phyloP scores from a whole-genome alignment of 495 filamentous ascomycete species.

The Aspergillus ellipticus region DNA sequence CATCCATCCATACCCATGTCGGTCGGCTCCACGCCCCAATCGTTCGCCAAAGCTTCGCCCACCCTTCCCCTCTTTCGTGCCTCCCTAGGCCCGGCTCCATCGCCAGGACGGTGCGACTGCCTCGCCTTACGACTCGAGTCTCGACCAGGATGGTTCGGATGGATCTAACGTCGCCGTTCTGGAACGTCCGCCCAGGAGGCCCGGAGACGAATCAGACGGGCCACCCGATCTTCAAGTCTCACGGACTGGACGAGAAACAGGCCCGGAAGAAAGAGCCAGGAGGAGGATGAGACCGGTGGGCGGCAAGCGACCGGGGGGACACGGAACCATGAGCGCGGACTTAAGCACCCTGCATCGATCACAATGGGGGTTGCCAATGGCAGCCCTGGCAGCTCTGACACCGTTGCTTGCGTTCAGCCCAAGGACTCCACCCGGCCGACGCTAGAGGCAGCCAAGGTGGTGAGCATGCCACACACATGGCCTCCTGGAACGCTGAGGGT shows the following conservation, averaged over 20 bases:
- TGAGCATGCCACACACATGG: conserved; percentile 17
- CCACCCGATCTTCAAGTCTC: not conserved
- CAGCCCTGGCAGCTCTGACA: conserved; percentile 13
- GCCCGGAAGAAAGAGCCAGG: not conserved
- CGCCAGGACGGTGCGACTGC: not conserved
- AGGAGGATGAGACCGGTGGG: conserved; percentile 11
- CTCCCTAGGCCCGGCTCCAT: not conserved
- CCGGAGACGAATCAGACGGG: not conserved
- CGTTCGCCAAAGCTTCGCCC: conserved; percentile 17
- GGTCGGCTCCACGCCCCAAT: conserved; percentile 9
- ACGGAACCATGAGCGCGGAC: conserved; percentile 16
- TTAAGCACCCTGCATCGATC: conserved; percentile 41
- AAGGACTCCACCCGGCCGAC: conserved; percentile 15
- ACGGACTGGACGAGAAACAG: not conserved
- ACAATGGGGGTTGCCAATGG: conserved; percentile 23
- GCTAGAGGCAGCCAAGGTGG: conserved; percentile 18
- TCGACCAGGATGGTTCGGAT: not conserved
- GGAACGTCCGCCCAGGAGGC: not conserved
- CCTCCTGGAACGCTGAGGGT: not conserved
- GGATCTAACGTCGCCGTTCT: not conserved
- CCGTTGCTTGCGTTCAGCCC: conserved; percentile 23
- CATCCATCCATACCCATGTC: not conserved
- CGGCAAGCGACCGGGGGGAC: conserved; percentile 15
- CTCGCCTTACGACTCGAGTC: not conserved
- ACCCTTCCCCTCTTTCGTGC: conserved; percentile 6